Evolutionary conservation across 2,329 filamentous ascomycete species (phyloP).

Genomic region (Xylariomycetidae sp.): DNA sequence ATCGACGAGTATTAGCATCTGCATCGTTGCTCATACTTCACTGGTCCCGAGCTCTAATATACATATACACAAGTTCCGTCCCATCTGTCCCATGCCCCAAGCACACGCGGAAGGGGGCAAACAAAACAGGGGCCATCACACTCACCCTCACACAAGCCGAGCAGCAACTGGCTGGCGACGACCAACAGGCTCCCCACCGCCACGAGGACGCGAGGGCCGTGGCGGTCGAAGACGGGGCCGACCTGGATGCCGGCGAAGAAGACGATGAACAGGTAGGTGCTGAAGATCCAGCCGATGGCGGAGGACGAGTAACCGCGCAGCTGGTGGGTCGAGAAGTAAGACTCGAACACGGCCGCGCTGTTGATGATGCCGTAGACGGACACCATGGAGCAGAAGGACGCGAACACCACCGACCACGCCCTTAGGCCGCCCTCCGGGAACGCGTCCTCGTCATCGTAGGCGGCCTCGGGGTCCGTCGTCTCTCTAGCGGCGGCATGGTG

Average conservation of each 20-base stretch:
- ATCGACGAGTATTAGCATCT: conserved; percentile 1
- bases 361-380: conserved; percentile 69
- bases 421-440: conserved; percentile 71
- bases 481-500: background rate
- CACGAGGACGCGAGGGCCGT: conserved; percentile 65
- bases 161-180: conserved; percentile 55
- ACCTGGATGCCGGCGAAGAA: conserved; percentile 80
- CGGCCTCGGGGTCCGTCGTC: background rate
- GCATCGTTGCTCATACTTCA: background rate
- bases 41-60: too few species aligned
- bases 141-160: conserved; percentile 60
- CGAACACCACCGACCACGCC: conserved; percentile 74
- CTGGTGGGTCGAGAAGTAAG: conserved; percentile 68
- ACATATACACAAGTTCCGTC: too few species aligned
- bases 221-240: conserved; percentile 73
- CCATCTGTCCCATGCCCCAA: too few species aligned
- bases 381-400: conserved; percentile 65
- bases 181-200: conserved; percentile 56
- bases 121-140: too few species aligned
- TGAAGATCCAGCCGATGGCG: conserved; percentile 80
- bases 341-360: conserved; percentile 69
- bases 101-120: background rate
- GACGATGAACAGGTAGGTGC: conserved; percentile 67
- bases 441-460: conserved; percentile 1
- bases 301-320: conserved; percentile 60